A percentile compares a stretch with the other conserved stretches of the same genome.
phyloP scores from a whole-genome alignment of 257 asterid genomes.

The Cinchona pubescens region DNA sequence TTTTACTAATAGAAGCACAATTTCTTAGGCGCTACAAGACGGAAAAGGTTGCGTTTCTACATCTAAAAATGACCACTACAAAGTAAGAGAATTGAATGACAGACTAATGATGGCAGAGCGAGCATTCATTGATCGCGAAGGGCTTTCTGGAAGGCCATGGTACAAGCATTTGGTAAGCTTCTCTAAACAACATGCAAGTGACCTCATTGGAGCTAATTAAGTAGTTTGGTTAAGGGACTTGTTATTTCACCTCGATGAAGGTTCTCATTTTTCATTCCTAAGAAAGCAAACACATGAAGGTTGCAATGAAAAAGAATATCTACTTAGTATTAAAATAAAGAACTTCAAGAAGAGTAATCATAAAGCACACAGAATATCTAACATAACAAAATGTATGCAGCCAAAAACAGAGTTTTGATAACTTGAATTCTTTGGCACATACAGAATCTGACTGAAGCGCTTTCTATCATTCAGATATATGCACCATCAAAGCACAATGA shows the following conservation, averaged over 20 bases:
- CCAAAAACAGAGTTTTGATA: not conserved
- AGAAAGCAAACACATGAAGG: not conserved
- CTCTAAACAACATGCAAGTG: not conserved
- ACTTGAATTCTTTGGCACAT: not conserved
- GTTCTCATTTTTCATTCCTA: not conserved
- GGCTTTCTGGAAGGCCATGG: conserved; percentile 71
- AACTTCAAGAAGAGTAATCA: not conserved
- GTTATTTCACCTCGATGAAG: conserved; percentile 2
- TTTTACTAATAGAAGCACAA: conserved; percentile 12
- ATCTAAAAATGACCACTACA: conserved; percentile 31
- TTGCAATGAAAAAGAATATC: not conserved
- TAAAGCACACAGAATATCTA: not conserved
- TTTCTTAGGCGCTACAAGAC: conserved; percentile 38
- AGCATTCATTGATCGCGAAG: conserved; percentile 69
- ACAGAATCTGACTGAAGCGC: conserved; percentile 11
- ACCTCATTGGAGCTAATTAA: not conserved
- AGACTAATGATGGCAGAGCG: conserved; percentile 84
- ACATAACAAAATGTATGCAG: not conserved
- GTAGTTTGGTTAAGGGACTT: not conserved
- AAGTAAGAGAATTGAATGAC: conserved; percentile 66
- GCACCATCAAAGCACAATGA: conserved; percentile 72
- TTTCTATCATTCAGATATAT: conserved; percentile 49
- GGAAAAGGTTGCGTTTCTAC: conserved; percentile 35
- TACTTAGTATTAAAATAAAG: not conserved
- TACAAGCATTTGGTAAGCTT: conserved; percentile 75